phyloP scores from a whole-genome alignment of 2,329 filamentous ascomycete genomes.

The Talaromyces sp. region DNA sequence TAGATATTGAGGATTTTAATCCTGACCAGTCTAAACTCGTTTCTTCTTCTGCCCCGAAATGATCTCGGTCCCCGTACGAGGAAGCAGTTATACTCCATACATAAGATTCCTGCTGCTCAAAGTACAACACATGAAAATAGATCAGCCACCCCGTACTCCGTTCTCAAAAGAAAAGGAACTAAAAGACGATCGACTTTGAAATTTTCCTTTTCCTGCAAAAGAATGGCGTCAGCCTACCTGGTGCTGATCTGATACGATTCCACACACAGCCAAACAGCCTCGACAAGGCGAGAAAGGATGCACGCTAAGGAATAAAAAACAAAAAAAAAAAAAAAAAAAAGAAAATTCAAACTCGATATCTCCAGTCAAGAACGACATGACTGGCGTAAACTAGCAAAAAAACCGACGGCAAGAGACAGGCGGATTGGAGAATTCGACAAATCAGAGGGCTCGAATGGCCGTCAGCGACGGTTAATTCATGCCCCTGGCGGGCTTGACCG shows the following conservation, averaged over 20 bases:
- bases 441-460: conserved; percentile 9
- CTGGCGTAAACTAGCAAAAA: conserved; percentile 18
- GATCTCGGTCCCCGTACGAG: background rate
- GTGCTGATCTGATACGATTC: conserved; percentile 14
- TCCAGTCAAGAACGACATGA: conserved; percentile 14
- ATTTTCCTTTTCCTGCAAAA: background rate
- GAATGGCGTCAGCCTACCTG: conserved; percentile 16
- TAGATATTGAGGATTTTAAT: conserved; percentile 20
- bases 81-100: background rate
- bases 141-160: background rate
- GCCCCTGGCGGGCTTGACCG: conserved; percentile 4
- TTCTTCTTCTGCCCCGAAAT: conserved; percentile 23
- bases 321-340: background rate
- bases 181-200: background rate
- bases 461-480: conserved; percentile 12
- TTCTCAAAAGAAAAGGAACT: background rate
- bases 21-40: conserved; percentile 26
- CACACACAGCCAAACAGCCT: conserved; percentile 1
- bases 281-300: background rate
- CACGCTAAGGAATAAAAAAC: background rate
- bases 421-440: conserved; percentile 19
- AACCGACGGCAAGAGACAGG: conserved; percentile 18
- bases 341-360: no score
- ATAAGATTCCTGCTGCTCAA: background rate
- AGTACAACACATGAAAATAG: background rate